Conservation (phyloP, 441 rosid species). For the Pelargonium exstipulatum region DNA sequence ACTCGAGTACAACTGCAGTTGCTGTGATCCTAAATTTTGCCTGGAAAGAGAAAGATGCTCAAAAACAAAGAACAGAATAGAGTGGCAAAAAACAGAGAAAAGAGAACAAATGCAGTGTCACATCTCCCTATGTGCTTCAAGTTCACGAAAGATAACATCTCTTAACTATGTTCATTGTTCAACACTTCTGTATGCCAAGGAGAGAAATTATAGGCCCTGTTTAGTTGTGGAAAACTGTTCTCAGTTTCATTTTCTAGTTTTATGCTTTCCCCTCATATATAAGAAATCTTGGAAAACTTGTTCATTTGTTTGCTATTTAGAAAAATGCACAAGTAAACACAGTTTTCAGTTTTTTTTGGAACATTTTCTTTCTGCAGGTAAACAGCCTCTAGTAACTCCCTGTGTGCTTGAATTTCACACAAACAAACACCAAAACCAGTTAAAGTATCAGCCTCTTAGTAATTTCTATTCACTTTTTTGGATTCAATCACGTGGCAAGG, state of each 20-base stretch:
- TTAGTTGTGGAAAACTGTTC: too few relatives aligned
- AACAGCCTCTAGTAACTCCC: neutral
- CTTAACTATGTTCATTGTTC: too few relatives aligned
- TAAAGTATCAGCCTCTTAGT: neutral
- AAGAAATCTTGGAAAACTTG: too few relatives aligned
- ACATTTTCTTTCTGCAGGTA: too few relatives aligned
- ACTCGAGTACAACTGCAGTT: constrained; percentile 66
- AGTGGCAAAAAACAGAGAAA: neutral
- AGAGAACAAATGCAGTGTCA: neutral
- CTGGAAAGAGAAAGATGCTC: constrained; percentile 35
- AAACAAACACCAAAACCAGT: neutral
- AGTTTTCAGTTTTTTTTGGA: too few relatives aligned
- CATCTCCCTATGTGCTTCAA: neutral
- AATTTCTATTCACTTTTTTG: neutral
- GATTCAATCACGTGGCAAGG: neutral
- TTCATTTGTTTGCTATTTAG: too few relatives aligned
- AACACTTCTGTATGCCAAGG: too few relatives aligned
- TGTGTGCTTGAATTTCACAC: neutral
- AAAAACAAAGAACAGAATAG: constrained; percentile 12
- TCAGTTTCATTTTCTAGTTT: too few relatives aligned
- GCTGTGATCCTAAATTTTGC: constrained; percentile 78
- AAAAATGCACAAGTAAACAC: too few relatives aligned
- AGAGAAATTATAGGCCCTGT: too few relatives aligned
- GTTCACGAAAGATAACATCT: too few relatives aligned
- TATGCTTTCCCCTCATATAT: too few relatives aligned